Evolutionary conservation across 2,329 filamentous ascomycete species (phyloP).

Genomic region (Xylariales sp.): DNA sequence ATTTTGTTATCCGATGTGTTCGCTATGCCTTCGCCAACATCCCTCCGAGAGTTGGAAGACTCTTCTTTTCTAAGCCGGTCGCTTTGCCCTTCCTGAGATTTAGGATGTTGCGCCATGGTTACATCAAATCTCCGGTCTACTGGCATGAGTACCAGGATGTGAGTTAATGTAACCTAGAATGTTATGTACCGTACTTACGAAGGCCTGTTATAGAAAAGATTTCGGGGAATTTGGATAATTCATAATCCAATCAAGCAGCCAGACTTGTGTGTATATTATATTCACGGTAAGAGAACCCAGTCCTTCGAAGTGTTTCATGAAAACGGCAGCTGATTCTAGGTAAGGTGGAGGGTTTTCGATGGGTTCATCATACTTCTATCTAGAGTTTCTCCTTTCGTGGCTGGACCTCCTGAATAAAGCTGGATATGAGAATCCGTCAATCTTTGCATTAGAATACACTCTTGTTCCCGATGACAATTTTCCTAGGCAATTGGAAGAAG

Average conservation of each 20-base stretch:
- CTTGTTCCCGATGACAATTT: conserved; percentile 80
- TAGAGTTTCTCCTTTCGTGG: conserved; percentile 84
- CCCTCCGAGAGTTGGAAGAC: conserved; percentile 73
- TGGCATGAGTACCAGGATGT: conserved; percentile 69
- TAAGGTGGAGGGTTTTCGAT: conserved; percentile 83
- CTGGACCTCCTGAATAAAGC: conserved; percentile 70
- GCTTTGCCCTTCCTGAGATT: conserved; percentile 79
- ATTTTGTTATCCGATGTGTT: conserved; percentile 80
- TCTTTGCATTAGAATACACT: conserved; percentile 84
- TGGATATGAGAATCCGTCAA: conserved; percentile 79
- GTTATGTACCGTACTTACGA: conserved; percentile 33
- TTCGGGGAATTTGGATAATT: conserved; percentile 77
- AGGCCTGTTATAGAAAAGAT: conserved; percentile 54
- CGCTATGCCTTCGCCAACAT: conserved; percentile 81
- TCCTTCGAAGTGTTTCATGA: conserved; percentile 1
- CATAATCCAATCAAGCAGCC: conserved; percentile 69
- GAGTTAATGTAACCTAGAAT: conserved; percentile 41
- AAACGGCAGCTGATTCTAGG: conserved; percentile 36
- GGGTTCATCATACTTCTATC: conserved; percentile 85
- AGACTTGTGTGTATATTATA: conserved; percentile 85
- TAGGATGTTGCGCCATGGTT: conserved; percentile 79
- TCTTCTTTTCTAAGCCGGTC: conserved; percentile 82
- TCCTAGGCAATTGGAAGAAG: conserved; percentile 78
- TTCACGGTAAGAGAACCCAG: conserved; percentile 69
- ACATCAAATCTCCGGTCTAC: conserved; percentile 68